Base-by-base conservation (phyloP, 2,329 filamentous ascomycete genomes). In the Alternaria consortialis region DNA sequence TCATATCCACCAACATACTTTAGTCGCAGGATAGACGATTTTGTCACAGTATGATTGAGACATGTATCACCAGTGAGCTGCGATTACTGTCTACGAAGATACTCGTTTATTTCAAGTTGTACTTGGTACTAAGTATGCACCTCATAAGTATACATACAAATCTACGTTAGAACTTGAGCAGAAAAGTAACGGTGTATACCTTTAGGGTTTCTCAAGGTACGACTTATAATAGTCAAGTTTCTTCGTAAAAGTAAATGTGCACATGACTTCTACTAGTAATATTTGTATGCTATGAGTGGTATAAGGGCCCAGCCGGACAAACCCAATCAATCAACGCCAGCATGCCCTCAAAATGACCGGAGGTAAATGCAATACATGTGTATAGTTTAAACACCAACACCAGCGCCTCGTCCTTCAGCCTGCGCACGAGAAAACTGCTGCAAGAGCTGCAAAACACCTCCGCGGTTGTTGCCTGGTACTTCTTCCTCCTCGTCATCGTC, bases 371-470 rank as follows among this genome's bases (percentile, higher is more conserved):
- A 60, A 64, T 37, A 44, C 32, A 29, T 37, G 48, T 43, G 43
- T 17, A 2, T 17, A 31, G n/a, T 37, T 70, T 58, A 77, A 51
- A 75, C 70, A 12, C 74, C 73, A 52, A 77, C 72, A 13, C 75
- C 75, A 20, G 74, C 74, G 7, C 73, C 81, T 64, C 80, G 78
- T 54, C 81, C 83, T 61, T 84, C 83, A 27, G 82, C 83, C 64
- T 87, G 85, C 37, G 86, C 87, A 76, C 86, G 88, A 63, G 88
- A 87, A 69, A 90, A 90, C 70, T 91, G 87, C 73, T 89, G 86
- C 58, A 91, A 81, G 66, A 91, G 75, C 8, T 88, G 88, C 59
- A 91, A 76, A 5, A 91, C 88, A 2, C 88, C 88, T 2, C 82
- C 84, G 5, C 84, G 83, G 34, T 72, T 79, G 32, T 74, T 74